These are phyloP conservation scores for Achlya hypogyna DNA, from an alignment of 352 stramenopile genomes.

Conservation along the genomic window DNA sequence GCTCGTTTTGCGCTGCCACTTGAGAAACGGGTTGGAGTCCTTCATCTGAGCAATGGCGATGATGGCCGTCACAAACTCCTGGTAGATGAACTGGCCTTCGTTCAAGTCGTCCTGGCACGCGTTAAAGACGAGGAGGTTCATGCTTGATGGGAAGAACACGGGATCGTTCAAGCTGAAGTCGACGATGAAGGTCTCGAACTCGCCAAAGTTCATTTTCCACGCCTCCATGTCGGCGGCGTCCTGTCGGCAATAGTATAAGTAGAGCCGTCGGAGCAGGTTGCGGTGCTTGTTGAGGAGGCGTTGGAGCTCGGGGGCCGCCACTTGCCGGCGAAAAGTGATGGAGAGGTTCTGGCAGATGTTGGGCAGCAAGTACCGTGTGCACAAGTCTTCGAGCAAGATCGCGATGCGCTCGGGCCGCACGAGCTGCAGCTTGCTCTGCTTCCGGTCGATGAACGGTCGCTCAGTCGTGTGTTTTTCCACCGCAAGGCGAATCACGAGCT, in stretches of 20 bases:
- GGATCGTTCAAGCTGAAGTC: conserved; percentile 18
- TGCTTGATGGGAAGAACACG: not conserved
- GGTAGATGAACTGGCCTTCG: conserved; percentile 18
- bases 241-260: conserved; percentile 12
- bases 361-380: not conserved
- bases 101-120: conserved; percentile 16
- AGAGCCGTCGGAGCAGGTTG: conserved; percentile 17
- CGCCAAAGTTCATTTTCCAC: conserved; percentile 17
- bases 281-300: conserved; percentile 4
- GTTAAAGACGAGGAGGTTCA: conserved; percentile 18
- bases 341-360: conserved; percentile 13
- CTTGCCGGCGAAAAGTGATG: conserved; percentile 16
- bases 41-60: conserved; percentile 18
- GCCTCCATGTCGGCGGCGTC: not conserved
- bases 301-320: conserved; percentile 15
- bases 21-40: conserved; percentile 17
- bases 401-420: not conserved
- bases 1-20: conserved; percentile 3
- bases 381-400: conserved; percentile 8
- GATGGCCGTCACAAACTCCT: conserved; percentile 16
- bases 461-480: not conserved
- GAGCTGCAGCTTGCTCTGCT: not conserved
- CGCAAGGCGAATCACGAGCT: conserved; percentile 9
- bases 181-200: conserved; percentile 8
- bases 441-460: not conserved